Percentiles rank a stretch among this genome's conserved stretches.
These are phyloP conservation scores for Stentor roeselii DNA, from an alignment of 73 alveolate genomes.

Conservation along the genomic window DNA sequence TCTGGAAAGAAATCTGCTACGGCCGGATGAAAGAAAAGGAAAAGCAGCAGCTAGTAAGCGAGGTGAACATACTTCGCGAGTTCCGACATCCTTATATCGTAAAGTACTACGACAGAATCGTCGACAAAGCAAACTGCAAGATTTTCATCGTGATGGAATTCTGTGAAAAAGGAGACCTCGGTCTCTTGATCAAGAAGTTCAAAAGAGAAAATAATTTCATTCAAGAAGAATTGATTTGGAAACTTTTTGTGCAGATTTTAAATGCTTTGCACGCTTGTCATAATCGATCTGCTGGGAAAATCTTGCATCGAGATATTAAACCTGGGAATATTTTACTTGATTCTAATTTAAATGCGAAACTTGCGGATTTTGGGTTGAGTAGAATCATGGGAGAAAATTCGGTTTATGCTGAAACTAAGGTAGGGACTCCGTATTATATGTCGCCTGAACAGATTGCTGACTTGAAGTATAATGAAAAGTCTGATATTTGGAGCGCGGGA, in stretches of 20 bases:
- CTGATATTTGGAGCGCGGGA: constrained; percentile 95
- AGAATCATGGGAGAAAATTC: constrained; percentile 80
- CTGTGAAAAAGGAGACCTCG: constrained; percentile 96
- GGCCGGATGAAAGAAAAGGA: constrained; percentile 87
- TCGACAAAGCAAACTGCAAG: constrained; percentile 82
- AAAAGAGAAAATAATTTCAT: constrained; percentile 64
- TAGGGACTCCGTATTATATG: constrained; percentile 97
- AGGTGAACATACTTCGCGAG: constrained; percentile 86
- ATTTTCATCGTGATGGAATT: constrained; percentile 90
- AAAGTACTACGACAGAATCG: constrained; percentile 83
- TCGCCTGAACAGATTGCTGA: constrained; percentile 96
- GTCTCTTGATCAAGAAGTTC: constrained; percentile 66
- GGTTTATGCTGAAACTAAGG: constrained; percentile 91
- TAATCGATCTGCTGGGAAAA: constrained; percentile 65
- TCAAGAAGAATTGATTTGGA: constrained; percentile 91
- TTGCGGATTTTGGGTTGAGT: constrained; percentile 94
- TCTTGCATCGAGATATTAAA: constrained; percentile 88
- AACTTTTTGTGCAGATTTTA: constrained; percentile 77
- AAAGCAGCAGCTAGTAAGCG: constrained; percentile 84
- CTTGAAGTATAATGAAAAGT: constrained; percentile 87
- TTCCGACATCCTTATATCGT: constrained; percentile 77
- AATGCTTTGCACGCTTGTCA: constrained; percentile 90
- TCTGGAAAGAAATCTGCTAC: constrained; percentile 89
- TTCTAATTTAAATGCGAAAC: constrained; percentile 70
- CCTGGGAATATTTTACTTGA: constrained; percentile 89